Evolutionary conservation across 305 asterid genomes (phyloP).

Genomic region (Fraxinus angustifolia): DNA sequence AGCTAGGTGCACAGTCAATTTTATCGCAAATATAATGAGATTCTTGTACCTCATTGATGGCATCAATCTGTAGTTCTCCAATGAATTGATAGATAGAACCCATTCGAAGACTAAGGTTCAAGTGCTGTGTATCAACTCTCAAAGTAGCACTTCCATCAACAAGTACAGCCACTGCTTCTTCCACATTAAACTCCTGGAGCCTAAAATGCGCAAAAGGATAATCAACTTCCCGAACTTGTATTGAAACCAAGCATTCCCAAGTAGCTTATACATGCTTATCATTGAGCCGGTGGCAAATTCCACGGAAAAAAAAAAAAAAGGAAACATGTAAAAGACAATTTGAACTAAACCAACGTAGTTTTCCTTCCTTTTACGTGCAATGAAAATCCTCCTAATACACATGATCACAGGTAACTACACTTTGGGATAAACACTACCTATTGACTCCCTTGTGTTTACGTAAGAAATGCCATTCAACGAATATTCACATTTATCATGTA

Average conservation of each 20-base stretch:
- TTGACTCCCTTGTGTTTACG: not conserved
- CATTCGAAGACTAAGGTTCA: constrained; percentile 55
- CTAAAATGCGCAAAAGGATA: constrained; percentile 32
- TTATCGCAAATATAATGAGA: constrained; percentile 2
- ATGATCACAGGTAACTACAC: not conserved
- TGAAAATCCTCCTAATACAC: not conserved
- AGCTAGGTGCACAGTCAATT: not conserved
- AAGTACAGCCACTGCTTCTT: constrained; percentile 61
- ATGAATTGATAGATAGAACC: constrained; percentile 87
- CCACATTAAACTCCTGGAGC: constrained; percentile 62
- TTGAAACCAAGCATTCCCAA: not conserved
- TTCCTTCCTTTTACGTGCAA: not conserved
- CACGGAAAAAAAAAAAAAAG: not conserved
- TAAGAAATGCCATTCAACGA: not conserved
- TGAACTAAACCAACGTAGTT: not conserved
- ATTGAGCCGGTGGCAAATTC: not conserved
- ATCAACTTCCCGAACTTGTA: not conserved
- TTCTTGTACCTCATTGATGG: constrained; percentile 51
- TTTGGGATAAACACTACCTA: not conserved
- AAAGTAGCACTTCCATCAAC: constrained; percentile 64
- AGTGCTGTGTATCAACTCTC: constrained; percentile 59
- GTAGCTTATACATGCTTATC: not conserved
- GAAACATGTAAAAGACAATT: not conserved
- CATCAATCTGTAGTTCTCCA: constrained; percentile 70
- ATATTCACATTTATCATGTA: not conserved